phyloP scores from a whole-genome alignment of 495 filamentous ascomycete species.

The Xanthoparmelia taractica region DNA sequence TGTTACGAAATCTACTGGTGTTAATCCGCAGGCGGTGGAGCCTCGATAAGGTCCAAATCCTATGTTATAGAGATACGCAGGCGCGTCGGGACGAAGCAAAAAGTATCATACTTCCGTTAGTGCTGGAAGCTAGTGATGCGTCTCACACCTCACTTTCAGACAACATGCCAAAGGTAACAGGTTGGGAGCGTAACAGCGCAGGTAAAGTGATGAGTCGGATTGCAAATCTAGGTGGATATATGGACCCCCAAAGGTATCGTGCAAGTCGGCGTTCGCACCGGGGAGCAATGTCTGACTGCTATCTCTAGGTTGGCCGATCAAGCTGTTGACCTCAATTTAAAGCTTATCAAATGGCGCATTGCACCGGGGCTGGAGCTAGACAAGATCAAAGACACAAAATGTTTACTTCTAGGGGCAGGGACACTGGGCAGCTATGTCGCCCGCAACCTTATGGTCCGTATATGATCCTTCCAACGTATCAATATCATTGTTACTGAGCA shows the following conservation, averaged over 20 bases:
- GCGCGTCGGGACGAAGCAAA: conserved; percentile 64
- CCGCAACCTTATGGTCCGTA: conserved; percentile 63
- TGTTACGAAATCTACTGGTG: conserved; percentile 80
- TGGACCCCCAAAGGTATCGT: conserved; percentile 68
- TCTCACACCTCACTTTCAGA: conserved; percentile 9
- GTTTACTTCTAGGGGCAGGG: conserved; percentile 87
- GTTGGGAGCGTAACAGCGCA: conserved; percentile 80
- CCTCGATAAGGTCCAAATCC: conserved; percentile 66
- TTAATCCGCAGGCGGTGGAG: conserved; percentile 77
- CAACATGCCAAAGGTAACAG: conserved; percentile 75
- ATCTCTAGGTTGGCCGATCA: conserved; percentile 63
- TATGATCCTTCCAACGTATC: background rate
- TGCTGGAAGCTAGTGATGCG: conserved; percentile 40
- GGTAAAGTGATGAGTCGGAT: conserved; percentile 68
- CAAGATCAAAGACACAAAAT: conserved; percentile 81
- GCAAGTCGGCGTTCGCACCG: background rate
- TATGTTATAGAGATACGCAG: conserved; percentile 86
- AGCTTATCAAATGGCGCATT: conserved; percentile 97
- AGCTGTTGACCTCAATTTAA: conserved; percentile 94
- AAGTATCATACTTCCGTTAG: conserved; percentile 67
- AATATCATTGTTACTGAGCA: background rate
- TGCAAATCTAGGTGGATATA: conserved; percentile 78
- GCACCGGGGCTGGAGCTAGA: conserved; percentile 82
- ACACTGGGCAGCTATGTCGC: conserved; percentile 92
- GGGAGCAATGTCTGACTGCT: conserved; percentile 1